Base-by-base conservation (phyloP, 2,329 filamentous ascomycete species). In the Colletotrichum sp. region DNA sequence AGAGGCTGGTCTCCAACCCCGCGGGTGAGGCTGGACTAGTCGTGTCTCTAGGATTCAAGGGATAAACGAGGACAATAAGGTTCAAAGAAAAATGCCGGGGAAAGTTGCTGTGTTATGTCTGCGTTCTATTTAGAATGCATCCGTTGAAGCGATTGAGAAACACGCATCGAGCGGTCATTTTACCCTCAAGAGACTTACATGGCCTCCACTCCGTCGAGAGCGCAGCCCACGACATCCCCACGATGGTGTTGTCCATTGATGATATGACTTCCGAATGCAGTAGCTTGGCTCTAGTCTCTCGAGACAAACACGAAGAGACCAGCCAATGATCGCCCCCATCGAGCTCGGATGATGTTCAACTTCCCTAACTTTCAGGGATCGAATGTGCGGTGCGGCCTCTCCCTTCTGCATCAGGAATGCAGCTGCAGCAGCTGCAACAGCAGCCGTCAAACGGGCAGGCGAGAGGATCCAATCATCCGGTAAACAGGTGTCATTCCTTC, bases 401-500 rank as follows among this genome's bases (percentile, higher is more conserved):
- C 24, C 34, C 30, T 52, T 21, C 18, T 72, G 10, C 61, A 48
- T 16, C 21, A 28, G 16, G 36, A 55, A 68, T 63, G 55, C 21
- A 63, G 21, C 52, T 55, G 61, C 26, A 48, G 63, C 38, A 13
- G 18, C 18, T 48, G 38, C 18, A 48, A 52, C 43, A 52, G 43
- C 43, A 13, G 43, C 16, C 30, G 30, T 61, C 58, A 61, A 73
- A 36, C 28, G 5, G 36, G 30, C 32, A 34, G 3, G 4, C 28
- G 30, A 64, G 26, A 43, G 10, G 34, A 72, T 34, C 72, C 72
- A 72, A 67, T 63, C 36, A 64, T 72, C 6, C 55, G 63, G 55
- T 63, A 67, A 43, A 72, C 36, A 63, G 30, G n/a, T 67, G 68
- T 58, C 72, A 64, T 67, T 63, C 60, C 52, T 38, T 21, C 32